A percentile compares a stretch with the other conserved stretches of the same genome.
Conservation (phyloP, 179 eudicot genomes). For the Nepenthes alata region DNA sequence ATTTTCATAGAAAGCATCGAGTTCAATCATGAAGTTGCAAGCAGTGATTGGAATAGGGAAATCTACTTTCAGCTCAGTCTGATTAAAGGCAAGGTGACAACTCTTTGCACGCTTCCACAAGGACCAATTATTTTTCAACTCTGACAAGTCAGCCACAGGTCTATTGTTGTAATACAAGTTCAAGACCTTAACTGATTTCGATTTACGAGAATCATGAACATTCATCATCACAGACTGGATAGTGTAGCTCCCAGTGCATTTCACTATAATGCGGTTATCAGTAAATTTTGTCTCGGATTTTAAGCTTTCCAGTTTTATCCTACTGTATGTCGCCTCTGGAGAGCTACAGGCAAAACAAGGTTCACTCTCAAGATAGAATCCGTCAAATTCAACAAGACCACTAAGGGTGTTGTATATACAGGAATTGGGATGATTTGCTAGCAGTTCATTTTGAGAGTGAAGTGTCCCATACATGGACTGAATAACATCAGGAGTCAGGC, state of each 20-base stretch:
- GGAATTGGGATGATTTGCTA: constrained; percentile 98
- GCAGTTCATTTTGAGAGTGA: constrained; percentile 82
- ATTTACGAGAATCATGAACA: constrained; percentile 98
- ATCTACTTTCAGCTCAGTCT: constrained; percentile 92
- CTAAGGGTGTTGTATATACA: constrained; percentile 93
- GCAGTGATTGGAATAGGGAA: constrained; percentile 98
- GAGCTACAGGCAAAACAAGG: constrained; percentile 99
- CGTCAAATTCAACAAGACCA: constrained; percentile 98
- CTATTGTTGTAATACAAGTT: constrained; percentile 97
- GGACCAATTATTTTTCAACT: constrained; percentile 98
- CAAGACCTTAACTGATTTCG: constrained; percentile 93
- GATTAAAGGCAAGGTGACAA: constrained; percentile 91
- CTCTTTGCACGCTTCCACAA: constrained; percentile 99
- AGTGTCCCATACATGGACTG: constrained; percentile 84
- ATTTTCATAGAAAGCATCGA: constrained; percentile 95
- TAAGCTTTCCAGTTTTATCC: constrained; percentile 93
- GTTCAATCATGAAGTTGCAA: constrained; percentile 98
- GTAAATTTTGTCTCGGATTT: constrained; percentile 97
- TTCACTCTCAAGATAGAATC: constrained; percentile 98
- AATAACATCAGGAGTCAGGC: constrained; percentile 82
- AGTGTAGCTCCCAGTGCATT: constrained; percentile 98
- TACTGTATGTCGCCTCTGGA: constrained; percentile 92
- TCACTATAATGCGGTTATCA: constrained; percentile 97
- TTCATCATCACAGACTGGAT: constrained; percentile 97
- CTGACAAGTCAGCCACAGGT: constrained; percentile 95